These are phyloP conservation scores for Naematelia aurantialba DNA, from an alignment of 768 basidiomycete species.

Conservation along the genomic window DNA sequence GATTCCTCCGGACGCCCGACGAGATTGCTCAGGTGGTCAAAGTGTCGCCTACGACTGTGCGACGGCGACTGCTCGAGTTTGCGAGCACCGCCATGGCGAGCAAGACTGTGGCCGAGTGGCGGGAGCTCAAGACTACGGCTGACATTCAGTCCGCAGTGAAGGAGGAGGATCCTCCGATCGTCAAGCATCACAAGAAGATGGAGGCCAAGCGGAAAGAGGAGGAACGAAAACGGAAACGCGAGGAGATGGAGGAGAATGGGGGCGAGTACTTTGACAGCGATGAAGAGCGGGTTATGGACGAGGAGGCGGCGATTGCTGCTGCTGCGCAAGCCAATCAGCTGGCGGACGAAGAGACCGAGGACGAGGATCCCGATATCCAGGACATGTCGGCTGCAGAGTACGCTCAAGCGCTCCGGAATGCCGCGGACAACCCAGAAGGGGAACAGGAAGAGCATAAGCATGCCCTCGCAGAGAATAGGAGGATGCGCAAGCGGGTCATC, in stretches of 20 bases:
- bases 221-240: constrained; percentile 6
- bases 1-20: constrained; percentile 84
- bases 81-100: constrained; percentile 79
- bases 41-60: constrained; percentile 91
- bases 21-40: constrained; percentile 99
- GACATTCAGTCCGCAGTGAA: constrained; percentile 22
- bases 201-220: constrained; percentile 27
- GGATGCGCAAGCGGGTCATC: constrained; percentile 6
- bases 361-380: constrained; percentile 10
- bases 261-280: constrained; percentile 1
- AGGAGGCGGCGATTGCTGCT: constrained; percentile 1
- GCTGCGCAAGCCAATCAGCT: constrained; percentile 8
- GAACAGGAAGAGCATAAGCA: constrained; percentile 19
- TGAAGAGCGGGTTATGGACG: constrained; percentile 2
- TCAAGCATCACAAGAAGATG: constrained; percentile 18
- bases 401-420: constrained; percentile 20
- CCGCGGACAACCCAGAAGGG: constrained; percentile 18
- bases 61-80: constrained; percentile 92
- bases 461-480: constrained; percentile 12
- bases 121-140: constrained; percentile 57
- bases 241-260: constrained; percentile 46
- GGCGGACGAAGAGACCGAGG: constrained; percentile 17
- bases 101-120: constrained; percentile 81
- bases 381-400: background rate
- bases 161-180: constrained; percentile 37